phyloP scores from a whole-genome alignment of 2,329 filamentous ascomycete genomes.

The Teratosphaeria viscida region DNA sequence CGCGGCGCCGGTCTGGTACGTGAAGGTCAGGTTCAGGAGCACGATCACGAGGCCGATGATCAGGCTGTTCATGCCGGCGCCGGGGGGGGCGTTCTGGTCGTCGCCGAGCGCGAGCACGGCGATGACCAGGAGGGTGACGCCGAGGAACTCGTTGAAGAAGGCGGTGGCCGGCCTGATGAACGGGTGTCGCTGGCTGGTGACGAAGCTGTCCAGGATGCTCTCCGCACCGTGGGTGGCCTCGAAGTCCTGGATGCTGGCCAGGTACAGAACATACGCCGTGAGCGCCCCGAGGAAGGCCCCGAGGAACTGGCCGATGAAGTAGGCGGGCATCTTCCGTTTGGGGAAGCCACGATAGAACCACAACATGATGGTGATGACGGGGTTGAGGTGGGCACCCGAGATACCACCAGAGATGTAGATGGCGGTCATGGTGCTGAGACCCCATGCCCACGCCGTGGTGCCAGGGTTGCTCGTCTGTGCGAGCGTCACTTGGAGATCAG shows the following conservation, averaged over 20 bases:
- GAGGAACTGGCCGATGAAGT: constrained; percentile 43
- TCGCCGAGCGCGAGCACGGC: constrained; percentile 31
- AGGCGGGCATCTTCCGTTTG: constrained; percentile 40
- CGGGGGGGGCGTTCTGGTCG: constrained; percentile 24
- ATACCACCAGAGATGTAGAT: constrained; percentile 34
- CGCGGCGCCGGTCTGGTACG: constrained; percentile 38
- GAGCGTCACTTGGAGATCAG: constrained; percentile 36
- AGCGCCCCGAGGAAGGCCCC: constrained; percentile 42
- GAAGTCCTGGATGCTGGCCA: constrained; percentile 27
- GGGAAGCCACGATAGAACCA: constrained; percentile 43
- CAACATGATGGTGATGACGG: constrained; percentile 33
- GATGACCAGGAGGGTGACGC: constrained; percentile 31
- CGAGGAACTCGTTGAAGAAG: constrained; percentile 41
- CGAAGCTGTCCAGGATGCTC: constrained; percentile 31
- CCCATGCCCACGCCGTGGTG: constrained; percentile 36
- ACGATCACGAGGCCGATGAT: constrained; percentile 37
- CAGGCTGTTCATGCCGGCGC: constrained; percentile 43
- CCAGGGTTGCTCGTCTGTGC: constrained; percentile 28
- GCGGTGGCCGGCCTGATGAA: constrained; percentile 36
- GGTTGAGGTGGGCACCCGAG: constrained; percentile 41
- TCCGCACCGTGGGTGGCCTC: constrained; percentile 10
- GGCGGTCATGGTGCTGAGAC: constrained; percentile 43
- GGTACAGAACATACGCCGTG: constrained; percentile 36
- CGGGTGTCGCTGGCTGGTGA: constrained; percentile 33
- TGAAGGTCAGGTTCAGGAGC: constrained; percentile 30